Conservation (phyloP, 257 asterid species). For the Rhazya stricta region DNA sequence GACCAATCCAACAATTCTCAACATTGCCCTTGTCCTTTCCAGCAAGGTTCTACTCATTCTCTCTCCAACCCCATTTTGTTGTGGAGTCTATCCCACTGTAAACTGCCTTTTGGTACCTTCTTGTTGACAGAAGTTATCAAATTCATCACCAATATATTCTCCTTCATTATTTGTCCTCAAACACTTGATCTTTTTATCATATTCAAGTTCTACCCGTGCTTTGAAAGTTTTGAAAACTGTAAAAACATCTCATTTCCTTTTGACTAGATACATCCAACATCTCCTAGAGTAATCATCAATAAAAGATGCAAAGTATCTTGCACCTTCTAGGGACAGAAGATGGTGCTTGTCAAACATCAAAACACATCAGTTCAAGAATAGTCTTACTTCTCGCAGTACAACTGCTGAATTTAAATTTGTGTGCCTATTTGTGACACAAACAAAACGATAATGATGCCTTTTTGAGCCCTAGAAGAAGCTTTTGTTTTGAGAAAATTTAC, state of each 20-base stretch:
- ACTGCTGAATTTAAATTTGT: neutral
- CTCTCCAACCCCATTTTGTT: neutral
- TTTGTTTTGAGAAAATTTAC: conserved; percentile 1
- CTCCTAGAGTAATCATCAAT: conserved; percentile 11
- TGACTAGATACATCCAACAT: conserved; percentile 1
- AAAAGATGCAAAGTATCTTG: conserved; percentile 8
- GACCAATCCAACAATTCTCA: too few species aligned
- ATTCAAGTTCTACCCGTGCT: conserved; percentile 7
- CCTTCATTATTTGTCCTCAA: too few species aligned
- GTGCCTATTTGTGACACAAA: too few species aligned
- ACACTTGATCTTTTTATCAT: neutral
- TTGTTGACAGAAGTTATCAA: too few species aligned
- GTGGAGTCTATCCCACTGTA: too few species aligned
- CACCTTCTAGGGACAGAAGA: conserved; percentile 4
- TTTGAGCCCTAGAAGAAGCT: conserved; percentile 1
- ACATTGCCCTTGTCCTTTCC: conserved; percentile 10
- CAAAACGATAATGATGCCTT: conserved; percentile 1
- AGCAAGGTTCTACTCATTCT: neutral
- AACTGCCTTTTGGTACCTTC: too few species aligned
- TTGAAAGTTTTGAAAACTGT: neutral
- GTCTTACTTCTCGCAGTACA: neutral
- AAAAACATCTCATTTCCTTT: neutral
- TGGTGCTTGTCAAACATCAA: conserved; percentile 13
- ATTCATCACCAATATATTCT: too few species aligned
- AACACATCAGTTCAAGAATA: conserved; percentile 7